phyloP scores from a whole-genome alignment of 257 asterid genomes.

The Cruciata laevipes region DNA sequence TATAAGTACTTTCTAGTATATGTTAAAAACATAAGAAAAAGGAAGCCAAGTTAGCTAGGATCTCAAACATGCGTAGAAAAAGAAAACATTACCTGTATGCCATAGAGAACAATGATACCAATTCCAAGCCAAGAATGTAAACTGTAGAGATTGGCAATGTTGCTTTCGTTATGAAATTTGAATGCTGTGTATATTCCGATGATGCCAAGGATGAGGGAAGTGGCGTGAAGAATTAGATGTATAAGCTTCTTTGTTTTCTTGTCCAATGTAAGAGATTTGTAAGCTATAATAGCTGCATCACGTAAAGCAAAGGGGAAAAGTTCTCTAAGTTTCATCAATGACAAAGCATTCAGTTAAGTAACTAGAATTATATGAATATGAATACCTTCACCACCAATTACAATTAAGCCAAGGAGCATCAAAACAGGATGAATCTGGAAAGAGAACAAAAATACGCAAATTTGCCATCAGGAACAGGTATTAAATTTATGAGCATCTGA shows the following conservation, averaged over 20 bases:
- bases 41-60: not conserved
- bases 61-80: not conserved
- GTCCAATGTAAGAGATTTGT: constrained; percentile 69
- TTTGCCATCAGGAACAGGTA: not conserved
- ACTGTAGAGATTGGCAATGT: constrained; percentile 84
- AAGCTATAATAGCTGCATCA: constrained; percentile 82
- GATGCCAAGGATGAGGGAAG: constrained; percentile 78
- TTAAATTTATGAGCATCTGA: not conserved
- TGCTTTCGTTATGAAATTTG: constrained; percentile 82
- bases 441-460: constrained; percentile 15
- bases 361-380: not conserved
- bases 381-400: constrained; percentile 90
- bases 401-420: constrained; percentile 76
- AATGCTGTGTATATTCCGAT: constrained; percentile 78
- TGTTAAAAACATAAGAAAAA: not conserved
- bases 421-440: constrained; percentile 86
- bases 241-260: constrained; percentile 71
- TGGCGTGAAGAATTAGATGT: constrained; percentile 69
- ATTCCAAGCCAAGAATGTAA: constrained; percentile 96
- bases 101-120: constrained; percentile 67
- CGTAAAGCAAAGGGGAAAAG: not conserved
- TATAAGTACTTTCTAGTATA: not conserved
- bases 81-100: constrained; percentile 59
- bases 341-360: not conserved
- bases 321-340: not conserved